Evolutionary conservation across 2,329 filamentous ascomycete genomes (phyloP).

Genomic region (Periconia sp.): DNA sequence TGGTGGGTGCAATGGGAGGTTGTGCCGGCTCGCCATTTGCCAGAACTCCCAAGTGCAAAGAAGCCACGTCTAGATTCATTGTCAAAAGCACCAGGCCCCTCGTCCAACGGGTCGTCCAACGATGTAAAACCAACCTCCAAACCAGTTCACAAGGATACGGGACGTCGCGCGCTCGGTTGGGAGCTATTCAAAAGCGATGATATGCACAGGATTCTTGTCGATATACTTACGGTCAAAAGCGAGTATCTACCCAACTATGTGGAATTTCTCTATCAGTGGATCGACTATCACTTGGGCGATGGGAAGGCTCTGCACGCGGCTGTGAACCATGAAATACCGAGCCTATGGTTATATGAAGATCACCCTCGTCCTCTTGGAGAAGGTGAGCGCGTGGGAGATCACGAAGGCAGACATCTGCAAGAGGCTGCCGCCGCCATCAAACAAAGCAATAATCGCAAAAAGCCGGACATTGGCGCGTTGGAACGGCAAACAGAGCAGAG

Average conservation of each 20-base stretch:
- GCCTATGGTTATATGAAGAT: slow-evolving; percentile 37
- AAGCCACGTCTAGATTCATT: slow-evolving; percentile 22
- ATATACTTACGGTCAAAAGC: slow-evolving; percentile 31
- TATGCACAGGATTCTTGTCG: slow-evolving; percentile 31
- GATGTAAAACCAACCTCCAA: slow-evolving; percentile 3
- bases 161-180: slow-evolving; percentile 21
- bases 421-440: slow-evolving; percentile 18
- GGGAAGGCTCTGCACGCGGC: slow-evolving; percentile 35
- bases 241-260: slow-evolving; percentile 36
- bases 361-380: slow-evolving; percentile 24
- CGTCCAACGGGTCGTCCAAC: neutral
- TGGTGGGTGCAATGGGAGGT: slow-evolving; percentile 38
- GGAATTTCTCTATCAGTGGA: slow-evolving; percentile 37
- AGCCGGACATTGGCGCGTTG: slow-evolving; percentile 25
- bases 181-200: slow-evolving; percentile 30
- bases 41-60: slow-evolving; percentile 18
- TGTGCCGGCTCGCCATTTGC: slow-evolving; percentile 3
- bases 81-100: neutral
- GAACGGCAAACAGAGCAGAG: slow-evolving; percentile 27
- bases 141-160: slow-evolving; percentile 16
- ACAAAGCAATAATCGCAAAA: slow-evolving; percentile 22
- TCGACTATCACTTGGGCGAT: slow-evolving; percentile 36
- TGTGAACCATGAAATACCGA: slow-evolving; percentile 36
- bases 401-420: slow-evolving; percentile 5
- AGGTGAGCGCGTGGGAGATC: neutral